phyloP scores from a whole-genome alignment of 352 stramenopile species.

The Globisporangium megalacanthum region DNA sequence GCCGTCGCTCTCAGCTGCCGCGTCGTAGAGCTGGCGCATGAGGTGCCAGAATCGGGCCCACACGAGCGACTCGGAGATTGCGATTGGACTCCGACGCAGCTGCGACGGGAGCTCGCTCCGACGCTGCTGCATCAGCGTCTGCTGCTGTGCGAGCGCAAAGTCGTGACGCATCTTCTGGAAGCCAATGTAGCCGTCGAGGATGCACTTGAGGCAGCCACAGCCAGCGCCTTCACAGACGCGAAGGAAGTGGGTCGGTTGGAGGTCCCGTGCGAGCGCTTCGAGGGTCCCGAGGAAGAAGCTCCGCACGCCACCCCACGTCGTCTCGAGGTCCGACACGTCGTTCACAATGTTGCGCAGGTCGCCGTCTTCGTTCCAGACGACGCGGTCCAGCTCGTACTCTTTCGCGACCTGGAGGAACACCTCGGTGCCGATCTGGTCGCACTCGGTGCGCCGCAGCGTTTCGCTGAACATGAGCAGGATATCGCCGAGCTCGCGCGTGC shows the following conservation, averaged over 20 bases:
- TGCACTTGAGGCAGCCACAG: conserved; percentile 77
- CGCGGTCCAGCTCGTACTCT: conserved; percentile 67
- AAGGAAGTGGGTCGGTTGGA: conserved; percentile 45
- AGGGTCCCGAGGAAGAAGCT: conserved; percentile 70
- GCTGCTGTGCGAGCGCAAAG: conserved; percentile 17
- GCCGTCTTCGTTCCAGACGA: conserved; percentile 61
- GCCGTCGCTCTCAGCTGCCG: conserved; percentile 53
- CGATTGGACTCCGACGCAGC: conserved; percentile 17
- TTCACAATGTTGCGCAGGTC: conserved; percentile 69
- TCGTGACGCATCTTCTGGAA: conserved; percentile 74
- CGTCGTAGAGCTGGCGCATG: conserved; percentile 74
- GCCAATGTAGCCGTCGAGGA: conserved; percentile 74
- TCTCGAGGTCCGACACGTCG: conserved; percentile 49
- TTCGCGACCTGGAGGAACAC: conserved; percentile 71
- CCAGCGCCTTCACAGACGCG: conserved; percentile 64
- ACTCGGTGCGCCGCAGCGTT: conserved; percentile 58
- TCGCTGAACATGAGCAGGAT: conserved; percentile 82
- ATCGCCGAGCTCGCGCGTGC: conserved; percentile 49
- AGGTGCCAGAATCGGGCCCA: conserved; percentile 81
- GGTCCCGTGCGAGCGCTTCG: conserved; percentile 47
- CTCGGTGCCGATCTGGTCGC: conserved; percentile 44
- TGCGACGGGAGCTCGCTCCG: neutral
- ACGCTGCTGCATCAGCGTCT: conserved; percentile 1
- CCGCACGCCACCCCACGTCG: conserved; percentile 49
- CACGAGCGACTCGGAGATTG: conserved; percentile 54